A percentile compares a stretch with the other conserved stretches of the same genome.
Conservation (phyloP, 192 early-diverging fungal genomes). For the Linnemannia zychae region DNA sequence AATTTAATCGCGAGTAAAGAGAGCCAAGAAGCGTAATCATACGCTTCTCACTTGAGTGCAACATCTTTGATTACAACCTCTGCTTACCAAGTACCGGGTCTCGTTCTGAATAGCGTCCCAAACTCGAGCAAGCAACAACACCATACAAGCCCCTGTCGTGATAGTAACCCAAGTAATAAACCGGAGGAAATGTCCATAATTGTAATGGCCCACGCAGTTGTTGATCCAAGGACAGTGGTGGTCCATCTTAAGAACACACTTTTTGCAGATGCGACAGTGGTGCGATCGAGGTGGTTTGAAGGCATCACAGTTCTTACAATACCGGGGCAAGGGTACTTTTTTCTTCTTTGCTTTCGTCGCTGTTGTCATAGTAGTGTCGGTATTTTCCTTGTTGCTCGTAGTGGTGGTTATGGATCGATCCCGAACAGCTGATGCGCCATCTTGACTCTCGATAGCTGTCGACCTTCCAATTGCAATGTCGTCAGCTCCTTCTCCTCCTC, state of each 20-base stretch:
- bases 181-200: constrained; percentile 83
- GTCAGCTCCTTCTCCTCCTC: not conserved
- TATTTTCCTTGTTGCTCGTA: not conserved
- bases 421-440: not conserved
- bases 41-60: not conserved
- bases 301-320: constrained; percentile 70
- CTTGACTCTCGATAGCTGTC: not conserved
- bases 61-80: not conserved
- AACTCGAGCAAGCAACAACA: constrained; percentile 68
- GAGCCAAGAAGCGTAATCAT: not conserved
- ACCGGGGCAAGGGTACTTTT: constrained; percentile 75
- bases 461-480: not conserved
- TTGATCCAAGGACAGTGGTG: constrained; percentile 95
- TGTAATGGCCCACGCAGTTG: constrained; percentile 85
- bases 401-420: not conserved
- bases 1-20: not conserved
- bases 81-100: constrained; percentile 33
- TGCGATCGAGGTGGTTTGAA: constrained; percentile 86
- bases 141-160: constrained; percentile 67
- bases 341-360: constrained; percentile 72
- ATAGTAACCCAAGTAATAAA: constrained; percentile 80
- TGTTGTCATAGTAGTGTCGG: constrained; percentile 30
- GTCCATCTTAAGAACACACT: constrained; percentile 89
- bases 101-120: constrained; percentile 58
- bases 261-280: constrained; percentile 81